phyloP scores from a whole-genome alignment of 2,329 filamentous ascomycete species.

The Plectosphaerella cucumerina region DNA sequence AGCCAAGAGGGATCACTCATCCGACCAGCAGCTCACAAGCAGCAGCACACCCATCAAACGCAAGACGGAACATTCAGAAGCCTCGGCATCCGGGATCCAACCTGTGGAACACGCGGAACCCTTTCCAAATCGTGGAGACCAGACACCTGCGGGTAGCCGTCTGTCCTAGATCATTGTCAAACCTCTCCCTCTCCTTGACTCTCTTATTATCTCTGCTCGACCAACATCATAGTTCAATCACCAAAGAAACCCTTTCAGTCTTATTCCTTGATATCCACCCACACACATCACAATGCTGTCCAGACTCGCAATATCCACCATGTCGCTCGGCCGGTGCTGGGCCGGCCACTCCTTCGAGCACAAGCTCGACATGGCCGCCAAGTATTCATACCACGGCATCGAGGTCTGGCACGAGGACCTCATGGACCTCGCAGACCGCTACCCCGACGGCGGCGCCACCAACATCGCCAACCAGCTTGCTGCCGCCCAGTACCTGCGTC shows the following conservation, averaged over 20 bases:
- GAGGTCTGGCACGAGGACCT: constrained; percentile 80
- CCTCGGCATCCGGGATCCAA: too few species aligned
- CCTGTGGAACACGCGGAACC: too few species aligned
- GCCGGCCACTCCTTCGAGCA: constrained; percentile 63
- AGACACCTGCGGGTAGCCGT: too few species aligned
- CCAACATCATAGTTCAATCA: background rate
- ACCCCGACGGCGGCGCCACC: constrained; percentile 33
- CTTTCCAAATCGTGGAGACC: too few species aligned
- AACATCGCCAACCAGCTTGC: constrained; percentile 41
- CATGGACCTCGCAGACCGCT: constrained; percentile 48
- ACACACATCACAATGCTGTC: constrained; percentile 38
- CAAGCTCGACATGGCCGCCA: constrained; percentile 65
- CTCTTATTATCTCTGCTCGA: background rate
- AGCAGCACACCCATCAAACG: too few species aligned
- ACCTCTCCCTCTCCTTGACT: background rate
- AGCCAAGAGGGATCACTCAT: too few species aligned
- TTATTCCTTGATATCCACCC: constrained; percentile 1
- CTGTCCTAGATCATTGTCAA: too few species aligned
- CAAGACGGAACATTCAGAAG: too few species aligned
- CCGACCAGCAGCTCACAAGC: too few species aligned
- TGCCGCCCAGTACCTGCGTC: constrained; percentile 53
- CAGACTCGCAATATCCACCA: constrained; percentile 67
- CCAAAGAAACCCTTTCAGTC: background rate
- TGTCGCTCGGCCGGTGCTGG: constrained; percentile 68
- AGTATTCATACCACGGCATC: constrained; percentile 63